Evolutionary conservation across 2,329 filamentous ascomycete species (phyloP).

Genomic region (Tolypocladium ophioglossoides): DNA sequence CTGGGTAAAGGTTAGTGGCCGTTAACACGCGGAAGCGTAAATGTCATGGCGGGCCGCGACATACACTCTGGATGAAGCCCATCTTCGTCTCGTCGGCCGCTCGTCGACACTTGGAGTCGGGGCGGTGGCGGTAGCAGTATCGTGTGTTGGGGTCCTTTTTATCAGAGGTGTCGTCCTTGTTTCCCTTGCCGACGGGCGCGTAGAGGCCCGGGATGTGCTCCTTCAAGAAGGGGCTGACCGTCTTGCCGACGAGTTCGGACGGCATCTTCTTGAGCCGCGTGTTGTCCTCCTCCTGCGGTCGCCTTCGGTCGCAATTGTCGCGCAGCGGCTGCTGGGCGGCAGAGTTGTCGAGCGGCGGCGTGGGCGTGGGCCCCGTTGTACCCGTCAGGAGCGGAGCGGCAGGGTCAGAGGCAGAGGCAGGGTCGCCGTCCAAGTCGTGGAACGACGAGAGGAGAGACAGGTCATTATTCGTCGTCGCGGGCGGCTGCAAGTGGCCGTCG

Average conservation of each 20-base stretch:
- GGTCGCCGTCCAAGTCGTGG: not conserved
- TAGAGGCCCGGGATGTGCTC: constrained; percentile 87
- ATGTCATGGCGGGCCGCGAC: constrained; percentile 16
- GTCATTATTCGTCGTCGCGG: not conserved
- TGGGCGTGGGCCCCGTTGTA: not conserved
- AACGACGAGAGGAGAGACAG: not conserved
- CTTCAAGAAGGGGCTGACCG: constrained; percentile 77
- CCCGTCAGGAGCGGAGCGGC: not conserved
- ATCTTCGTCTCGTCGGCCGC: constrained; percentile 94
- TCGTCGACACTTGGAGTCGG: constrained; percentile 85
- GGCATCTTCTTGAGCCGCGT: constrained; percentile 46
- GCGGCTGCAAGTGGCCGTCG: not conserved
- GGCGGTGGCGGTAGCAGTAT: constrained; percentile 91
- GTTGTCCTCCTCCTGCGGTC: constrained; percentile 37
- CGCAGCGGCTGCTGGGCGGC: constrained; percentile 17
- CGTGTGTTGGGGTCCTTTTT: constrained; percentile 63
- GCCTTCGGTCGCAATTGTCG: constrained; percentile 40
- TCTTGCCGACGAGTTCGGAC: constrained; percentile 60
- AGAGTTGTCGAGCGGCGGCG: not conserved
- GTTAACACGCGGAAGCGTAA: not conserved
- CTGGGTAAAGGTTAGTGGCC: constrained; percentile 26
- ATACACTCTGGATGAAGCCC: constrained; percentile 81
- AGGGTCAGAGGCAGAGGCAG: not conserved
- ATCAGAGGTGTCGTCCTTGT: constrained; percentile 17
- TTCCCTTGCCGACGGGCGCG: constrained; percentile 59